phyloP scores from a whole-genome alignment of 2,329 filamentous ascomycete species.

The Dactylellina leptospora region DNA sequence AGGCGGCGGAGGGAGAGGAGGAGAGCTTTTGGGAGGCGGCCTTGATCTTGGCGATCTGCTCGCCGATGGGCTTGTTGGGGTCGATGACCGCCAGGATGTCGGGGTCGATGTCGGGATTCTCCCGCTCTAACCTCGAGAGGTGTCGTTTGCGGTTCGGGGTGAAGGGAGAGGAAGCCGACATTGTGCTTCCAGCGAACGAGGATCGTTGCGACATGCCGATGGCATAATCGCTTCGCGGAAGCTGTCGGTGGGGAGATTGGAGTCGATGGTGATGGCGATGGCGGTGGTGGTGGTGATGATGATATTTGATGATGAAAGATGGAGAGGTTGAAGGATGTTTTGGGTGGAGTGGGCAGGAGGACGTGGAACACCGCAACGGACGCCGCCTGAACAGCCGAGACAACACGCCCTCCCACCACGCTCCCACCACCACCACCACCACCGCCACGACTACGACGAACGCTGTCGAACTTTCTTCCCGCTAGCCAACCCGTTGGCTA shows the following conservation, averaged over 20 bases:
- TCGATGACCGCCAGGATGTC: constrained; percentile 40
- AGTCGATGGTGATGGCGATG: constrained; percentile 10
- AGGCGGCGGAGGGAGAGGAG: background rate
- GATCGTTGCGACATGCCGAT: background rate
- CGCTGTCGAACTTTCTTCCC: no score
- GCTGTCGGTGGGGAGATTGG: constrained; percentile 4
- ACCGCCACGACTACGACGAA: no score
- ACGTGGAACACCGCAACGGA: no score
- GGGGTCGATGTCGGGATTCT: constrained; percentile 45
- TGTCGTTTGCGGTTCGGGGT: constrained; percentile 4
- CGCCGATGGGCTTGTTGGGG: constrained; percentile 31
- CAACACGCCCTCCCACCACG: no score
- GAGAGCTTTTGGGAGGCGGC: constrained; percentile 22
- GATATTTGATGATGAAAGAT: no score
- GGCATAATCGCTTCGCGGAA: background rate
- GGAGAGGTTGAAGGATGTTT: constrained; percentile 1
- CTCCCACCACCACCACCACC: no score
- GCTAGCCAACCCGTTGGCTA: no score
- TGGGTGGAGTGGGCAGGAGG: background rate
- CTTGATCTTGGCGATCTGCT: constrained; percentile 42
- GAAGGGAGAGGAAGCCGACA: background rate
- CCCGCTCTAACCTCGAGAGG: constrained; percentile 33
- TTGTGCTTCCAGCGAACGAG: background rate
- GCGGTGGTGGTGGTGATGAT: constrained; percentile 15
- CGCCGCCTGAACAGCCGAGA: no score